Evolutionary conservation across 2,329 filamentous ascomycete genomes (phyloP), one percentile per base, ranked within the genome.

Genomic region (Neopestalotiopsis sp.): DNA sequence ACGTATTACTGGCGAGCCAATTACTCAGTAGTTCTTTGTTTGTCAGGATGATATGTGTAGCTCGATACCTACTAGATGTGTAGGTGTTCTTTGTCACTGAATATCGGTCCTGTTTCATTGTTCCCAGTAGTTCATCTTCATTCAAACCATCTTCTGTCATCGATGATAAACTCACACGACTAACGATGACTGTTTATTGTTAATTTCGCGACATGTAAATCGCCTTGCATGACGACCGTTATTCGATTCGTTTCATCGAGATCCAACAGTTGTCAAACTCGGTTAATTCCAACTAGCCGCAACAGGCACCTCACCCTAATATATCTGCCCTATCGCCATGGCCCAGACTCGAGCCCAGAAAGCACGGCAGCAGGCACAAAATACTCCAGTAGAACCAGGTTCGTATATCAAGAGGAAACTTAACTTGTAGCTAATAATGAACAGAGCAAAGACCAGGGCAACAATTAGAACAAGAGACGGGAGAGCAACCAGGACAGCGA

Each of bases 331-430:
- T 30, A 9, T 59, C 65, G 32, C 34, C 34, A 67, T 67, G 65
- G 56, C 32, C 34, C 56, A 59, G 10, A 67, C 53, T 49, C 65
- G 53, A 67, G 34, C 65, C 24, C 65, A 59, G 56, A 49, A 24
- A 59, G 24, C 65, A 17, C 12, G 30, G n/a, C 53, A 67, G 34
- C 40, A 45, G 56, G 34, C 32, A n/a, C 65, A 28, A 34, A 67
- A 45, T 28, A 40, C 7, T 5, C 57, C 56, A 57, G 45, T 28
- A 3, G 28, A 66, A 32, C n/a, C 58, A 58, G 64, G 49, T 53
- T 34, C 17, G 64, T 53, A 57, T 53, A 42, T 30, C 6, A 45
- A 53, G 40, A 56, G 49, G 4, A 45, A 12, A 12, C 20, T 5
- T 57, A 3, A 10, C 64, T 32, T 53, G 34, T 66, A 63, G 24